These are phyloP conservation scores for Rutstroemia sp. DNA, from an alignment of 2,329 filamentous ascomycete genomes.

Conservation along the genomic window DNA sequence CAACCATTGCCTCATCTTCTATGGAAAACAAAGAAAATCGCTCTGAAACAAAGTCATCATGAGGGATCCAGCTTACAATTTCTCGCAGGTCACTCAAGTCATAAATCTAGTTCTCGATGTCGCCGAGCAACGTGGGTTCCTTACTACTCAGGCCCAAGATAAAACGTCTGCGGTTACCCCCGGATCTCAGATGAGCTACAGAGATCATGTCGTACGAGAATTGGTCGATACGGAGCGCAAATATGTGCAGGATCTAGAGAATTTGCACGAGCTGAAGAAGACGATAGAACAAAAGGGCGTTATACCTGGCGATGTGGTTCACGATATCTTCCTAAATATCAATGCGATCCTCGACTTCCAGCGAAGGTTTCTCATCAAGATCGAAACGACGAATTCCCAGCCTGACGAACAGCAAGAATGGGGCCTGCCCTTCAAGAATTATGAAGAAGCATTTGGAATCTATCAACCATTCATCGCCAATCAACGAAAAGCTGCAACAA, in stretches of 20 bases:
- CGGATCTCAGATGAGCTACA: slow-evolving; percentile 58
- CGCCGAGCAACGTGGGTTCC: slow-evolving; percentile 67
- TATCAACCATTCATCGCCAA: slow-evolving; percentile 98
- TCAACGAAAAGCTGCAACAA: slow-evolving; percentile 79
- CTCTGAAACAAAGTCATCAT: background rate
- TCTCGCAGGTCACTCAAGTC: slow-evolving; percentile 72
- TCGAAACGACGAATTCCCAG: slow-evolving; percentile 90
- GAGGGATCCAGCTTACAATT: slow-evolving; percentile 2
- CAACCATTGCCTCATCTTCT: background rate
- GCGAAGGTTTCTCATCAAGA: slow-evolving; percentile 85
- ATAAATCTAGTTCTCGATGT: slow-evolving; percentile 89
- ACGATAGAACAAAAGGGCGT: slow-evolving; percentile 80
- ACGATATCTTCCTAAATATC: slow-evolving; percentile 94
- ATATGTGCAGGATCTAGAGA: slow-evolving; percentile 95
- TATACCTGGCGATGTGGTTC: slow-evolving; percentile 81
- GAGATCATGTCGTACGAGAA: slow-evolving; percentile 86
- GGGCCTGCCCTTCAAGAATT: slow-evolving; percentile 83
- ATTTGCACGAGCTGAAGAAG: slow-evolving; percentile 87
- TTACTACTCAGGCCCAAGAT: slow-evolving; percentile 49
- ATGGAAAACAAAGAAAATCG: background rate
- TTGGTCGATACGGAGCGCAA: slow-evolving; percentile 92
- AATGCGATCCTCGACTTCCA: slow-evolving; percentile 94
- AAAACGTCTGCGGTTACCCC: slow-evolving; percentile 40
- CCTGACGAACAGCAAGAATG: slow-evolving; percentile 74
- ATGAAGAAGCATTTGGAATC: slow-evolving; percentile 82